Evolutionary conservation across 1,284 basidiomycete species (phyloP).

Genomic region (Ceratobasidium sp.): DNA sequence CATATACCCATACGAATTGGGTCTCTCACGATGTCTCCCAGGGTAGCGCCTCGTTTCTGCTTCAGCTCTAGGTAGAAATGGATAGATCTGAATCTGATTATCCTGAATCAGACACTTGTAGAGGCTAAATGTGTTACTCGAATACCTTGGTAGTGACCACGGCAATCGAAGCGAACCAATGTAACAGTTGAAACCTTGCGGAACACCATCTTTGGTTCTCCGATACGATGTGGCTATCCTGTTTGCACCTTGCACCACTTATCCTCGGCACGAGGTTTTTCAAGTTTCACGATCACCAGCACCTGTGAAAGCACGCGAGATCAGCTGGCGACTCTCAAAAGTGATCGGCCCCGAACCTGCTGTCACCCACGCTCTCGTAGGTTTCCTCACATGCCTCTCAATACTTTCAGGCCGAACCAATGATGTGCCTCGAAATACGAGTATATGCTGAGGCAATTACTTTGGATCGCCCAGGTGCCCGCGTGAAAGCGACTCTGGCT

Average conservation of each 20-base stretch:
- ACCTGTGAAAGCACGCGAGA: not conserved
- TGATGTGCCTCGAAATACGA: slow-evolving; percentile 3
- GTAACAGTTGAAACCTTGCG: no score
- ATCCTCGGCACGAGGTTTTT: not conserved
- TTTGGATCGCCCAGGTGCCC: not conserved
- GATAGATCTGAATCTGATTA: no score
- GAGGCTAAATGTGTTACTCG: no score
- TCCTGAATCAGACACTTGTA: no score
- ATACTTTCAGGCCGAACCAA: slow-evolving; percentile 1
- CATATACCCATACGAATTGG: no score
- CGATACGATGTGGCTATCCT: no score
- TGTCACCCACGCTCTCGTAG: not conserved
- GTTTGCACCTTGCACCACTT: not conserved
- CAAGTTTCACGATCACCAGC: not conserved
- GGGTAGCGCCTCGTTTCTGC: no score
- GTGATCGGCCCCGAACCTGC: not conserved
- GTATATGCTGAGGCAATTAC: slow-evolving; percentile 1
- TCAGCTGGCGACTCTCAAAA: not conserved
- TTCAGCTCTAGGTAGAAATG: no score
- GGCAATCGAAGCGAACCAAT: no score
- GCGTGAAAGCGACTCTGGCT: not conserved
- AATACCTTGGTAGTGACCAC: no score
- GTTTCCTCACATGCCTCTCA: not conserved
- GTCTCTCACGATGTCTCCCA: no score
- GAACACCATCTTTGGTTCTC: no score